Conservation (phyloP, 2,329 filamentous ascomycete genomes). For the Aureobasidium namibiae region DNA sequence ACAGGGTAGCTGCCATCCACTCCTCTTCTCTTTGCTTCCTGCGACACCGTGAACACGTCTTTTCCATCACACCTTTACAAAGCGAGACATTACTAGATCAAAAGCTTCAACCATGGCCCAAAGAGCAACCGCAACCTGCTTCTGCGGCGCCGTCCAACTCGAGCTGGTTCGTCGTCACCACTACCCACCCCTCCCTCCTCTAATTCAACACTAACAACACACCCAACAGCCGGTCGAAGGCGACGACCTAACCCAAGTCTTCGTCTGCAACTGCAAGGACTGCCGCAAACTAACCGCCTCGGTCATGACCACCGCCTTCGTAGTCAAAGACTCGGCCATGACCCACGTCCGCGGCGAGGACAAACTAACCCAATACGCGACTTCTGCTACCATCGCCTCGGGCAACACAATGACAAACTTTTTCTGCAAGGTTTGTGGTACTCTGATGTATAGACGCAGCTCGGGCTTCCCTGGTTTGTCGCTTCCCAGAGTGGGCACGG, state of each 20-base stretch:
- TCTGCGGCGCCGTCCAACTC: constrained; percentile 49
- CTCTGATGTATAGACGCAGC: constrained; percentile 50
- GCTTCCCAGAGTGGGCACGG: constrained; percentile 46
- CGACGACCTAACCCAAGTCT: constrained; percentile 40
- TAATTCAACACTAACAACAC: neutral
- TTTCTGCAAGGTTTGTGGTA: constrained; percentile 54
- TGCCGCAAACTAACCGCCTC: constrained; percentile 55
- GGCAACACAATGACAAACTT: constrained; percentile 51
- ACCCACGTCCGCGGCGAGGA: constrained; percentile 45
- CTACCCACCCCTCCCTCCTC: constrained; percentile 10
- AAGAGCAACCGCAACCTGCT: constrained; percentile 49
- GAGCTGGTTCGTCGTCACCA: constrained; percentile 39
- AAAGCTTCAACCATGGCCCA: neutral
- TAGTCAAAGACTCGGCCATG: constrained; percentile 37
- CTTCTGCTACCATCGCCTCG: constrained; percentile 39
- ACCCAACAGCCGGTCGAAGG: constrained; percentile 20
- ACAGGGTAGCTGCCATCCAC: neutral
- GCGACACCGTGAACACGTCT: neutral
- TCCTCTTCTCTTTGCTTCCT: neutral
- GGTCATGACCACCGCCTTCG: constrained; percentile 55
- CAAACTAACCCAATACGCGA: constrained; percentile 39
- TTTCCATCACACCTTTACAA: neutral
- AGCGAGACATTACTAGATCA: no score
- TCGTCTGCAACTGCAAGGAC: constrained; percentile 54
- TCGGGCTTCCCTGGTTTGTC: constrained; percentile 38